Conservation (phyloP, 495 filamentous ascomycete genomes). For the Penicillium goetzii region DNA sequence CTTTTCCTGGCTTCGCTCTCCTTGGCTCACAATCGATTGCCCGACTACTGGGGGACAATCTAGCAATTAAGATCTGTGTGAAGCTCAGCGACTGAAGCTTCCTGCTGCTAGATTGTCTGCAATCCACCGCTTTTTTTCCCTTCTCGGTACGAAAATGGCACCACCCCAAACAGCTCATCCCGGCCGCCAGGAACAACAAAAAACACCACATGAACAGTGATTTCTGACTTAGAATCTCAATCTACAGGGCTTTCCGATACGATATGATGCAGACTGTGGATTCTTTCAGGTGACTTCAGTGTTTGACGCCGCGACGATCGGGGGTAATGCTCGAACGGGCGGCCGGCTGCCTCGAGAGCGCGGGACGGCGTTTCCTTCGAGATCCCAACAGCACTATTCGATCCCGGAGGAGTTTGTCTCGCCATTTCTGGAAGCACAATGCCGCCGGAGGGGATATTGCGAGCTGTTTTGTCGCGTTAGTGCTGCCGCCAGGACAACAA, state of each 20-base stretch:
- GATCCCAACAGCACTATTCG: slow-evolving; percentile 56
- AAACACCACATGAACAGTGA: background rate
- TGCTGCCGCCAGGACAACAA: slow-evolving; percentile 30
- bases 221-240: slow-evolving; percentile 17
- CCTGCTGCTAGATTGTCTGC: slow-evolving; percentile 8
- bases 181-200: slow-evolving; percentile 3
- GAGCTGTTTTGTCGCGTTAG: slow-evolving; percentile 46
- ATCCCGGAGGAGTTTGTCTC: slow-evolving; percentile 63
- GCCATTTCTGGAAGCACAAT: slow-evolving; percentile 69
- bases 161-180: slow-evolving; percentile 26
- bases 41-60: background rate
- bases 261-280: slow-evolving; percentile 36
- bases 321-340: slow-evolving; percentile 83
- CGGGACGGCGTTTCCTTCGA: slow-evolving; percentile 69
- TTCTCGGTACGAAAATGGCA: slow-evolving; percentile 29
- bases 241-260: slow-evolving; percentile 14
- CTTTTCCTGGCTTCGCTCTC: slow-evolving; percentile 1
- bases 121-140: slow-evolving; percentile 14
- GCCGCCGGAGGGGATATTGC: slow-evolving; percentile 59
- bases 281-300: slow-evolving; percentile 34
- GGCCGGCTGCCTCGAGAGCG: slow-evolving; percentile 75
- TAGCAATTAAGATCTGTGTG: background rate
- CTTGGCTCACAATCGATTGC: background rate
- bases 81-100: slow-evolving; percentile 7
- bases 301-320: slow-evolving; percentile 51